Conservation (phyloP, 345 rosid genomes). For the Eucalyptus grandis region DNA sequence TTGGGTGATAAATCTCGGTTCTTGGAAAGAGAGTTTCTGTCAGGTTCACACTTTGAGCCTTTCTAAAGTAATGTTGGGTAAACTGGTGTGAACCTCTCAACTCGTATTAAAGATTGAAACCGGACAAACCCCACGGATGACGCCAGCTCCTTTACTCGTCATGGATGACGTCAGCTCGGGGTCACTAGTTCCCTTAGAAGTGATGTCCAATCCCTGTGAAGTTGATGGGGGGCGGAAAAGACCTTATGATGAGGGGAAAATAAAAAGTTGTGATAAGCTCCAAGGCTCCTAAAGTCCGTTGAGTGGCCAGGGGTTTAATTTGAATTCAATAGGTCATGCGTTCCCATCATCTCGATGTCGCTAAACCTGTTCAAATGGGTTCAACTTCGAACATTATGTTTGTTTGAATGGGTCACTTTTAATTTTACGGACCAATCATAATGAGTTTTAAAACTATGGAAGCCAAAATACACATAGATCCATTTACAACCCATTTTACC, state of each 20-base stretch:
- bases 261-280: background rate
- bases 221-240: background rate
- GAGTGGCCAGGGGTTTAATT: background rate
- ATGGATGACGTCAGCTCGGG: background rate
- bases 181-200: background rate
- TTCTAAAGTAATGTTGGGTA: background rate
- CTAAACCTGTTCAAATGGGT: no score
- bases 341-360: background rate
- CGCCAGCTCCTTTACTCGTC: background rate
- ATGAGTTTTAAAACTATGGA: no score
- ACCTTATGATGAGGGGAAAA: background rate
- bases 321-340: accelerated
- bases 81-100: background rate
- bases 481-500: no score
- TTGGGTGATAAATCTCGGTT: background rate
- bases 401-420: no score
- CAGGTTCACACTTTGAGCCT: no score
- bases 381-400: no score
- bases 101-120: background rate
- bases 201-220: background rate
- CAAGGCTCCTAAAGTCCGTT: background rate
- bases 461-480: no score
- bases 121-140: background rate
- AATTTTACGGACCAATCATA: no score
- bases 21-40: background rate